phyloP scores from a whole-genome alignment of 805 yeast species.

The Candida dajiaensis region DNA sequence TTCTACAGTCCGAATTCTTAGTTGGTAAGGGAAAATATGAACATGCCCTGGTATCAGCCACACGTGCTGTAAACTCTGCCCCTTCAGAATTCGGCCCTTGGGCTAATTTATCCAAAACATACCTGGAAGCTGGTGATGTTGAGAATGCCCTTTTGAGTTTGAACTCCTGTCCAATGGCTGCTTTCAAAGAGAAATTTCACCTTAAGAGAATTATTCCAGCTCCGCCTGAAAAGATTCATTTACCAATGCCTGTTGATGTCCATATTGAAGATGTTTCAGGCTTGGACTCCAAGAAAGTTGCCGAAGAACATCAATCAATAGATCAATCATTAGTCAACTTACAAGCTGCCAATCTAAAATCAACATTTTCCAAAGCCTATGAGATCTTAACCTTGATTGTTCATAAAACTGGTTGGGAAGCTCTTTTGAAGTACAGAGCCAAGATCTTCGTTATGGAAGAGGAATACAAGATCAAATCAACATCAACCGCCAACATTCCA shows the following conservation, averaged over 20 bases:
- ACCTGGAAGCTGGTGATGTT: constrained; percentile 56
- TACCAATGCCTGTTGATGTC: constrained; percentile 74
- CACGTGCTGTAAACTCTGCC: constrained; percentile 59
- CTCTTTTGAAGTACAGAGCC: constrained; percentile 50
- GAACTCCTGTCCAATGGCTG: constrained; percentile 77
- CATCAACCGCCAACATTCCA: constrained; percentile 8
- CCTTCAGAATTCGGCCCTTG: constrained; percentile 77
- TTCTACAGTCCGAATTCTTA: constrained; percentile 55
- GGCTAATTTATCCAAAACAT: constrained; percentile 59
- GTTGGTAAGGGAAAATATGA: constrained; percentile 45
- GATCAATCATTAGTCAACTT: constrained; percentile 56
- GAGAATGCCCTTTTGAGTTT: constrained; percentile 68
- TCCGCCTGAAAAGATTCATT: constrained; percentile 49
- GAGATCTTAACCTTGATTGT: constrained; percentile 58
- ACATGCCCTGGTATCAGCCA: constrained; percentile 53
- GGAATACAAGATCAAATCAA: constrained; percentile 40
- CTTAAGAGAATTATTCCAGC: constrained; percentile 56
- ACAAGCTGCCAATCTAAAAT: constrained; percentile 64
- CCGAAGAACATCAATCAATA: constrained; percentile 56
- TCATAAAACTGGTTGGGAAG: constrained; percentile 70
- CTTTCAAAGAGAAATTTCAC: constrained; percentile 57
- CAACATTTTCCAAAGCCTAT: constrained; percentile 53
- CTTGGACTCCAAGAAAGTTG: constrained; percentile 59
- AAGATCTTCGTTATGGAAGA: constrained; percentile 65
- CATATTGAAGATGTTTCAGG: constrained; percentile 62